A percentile compares a stretch with the other conserved stretches of the same genome.
phyloP scores from a whole-genome alignment of 2,329 filamentous ascomycete genomes.

The Dothistroma septosporum region DNA sequence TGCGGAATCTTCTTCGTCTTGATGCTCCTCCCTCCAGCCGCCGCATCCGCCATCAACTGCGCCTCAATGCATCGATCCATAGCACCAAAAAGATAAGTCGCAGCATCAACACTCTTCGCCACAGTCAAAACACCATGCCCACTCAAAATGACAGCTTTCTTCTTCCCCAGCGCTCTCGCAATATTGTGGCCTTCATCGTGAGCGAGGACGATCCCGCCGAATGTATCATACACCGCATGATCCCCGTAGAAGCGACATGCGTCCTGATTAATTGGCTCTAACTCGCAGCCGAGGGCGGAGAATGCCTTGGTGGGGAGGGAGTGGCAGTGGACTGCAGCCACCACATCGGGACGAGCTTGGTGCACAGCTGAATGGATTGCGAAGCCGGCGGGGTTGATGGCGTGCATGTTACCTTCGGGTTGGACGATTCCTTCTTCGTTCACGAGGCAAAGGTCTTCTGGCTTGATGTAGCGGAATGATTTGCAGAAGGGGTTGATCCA shows the following conservation, averaged over 20 bases:
- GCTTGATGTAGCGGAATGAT: slow-evolving; percentile 39
- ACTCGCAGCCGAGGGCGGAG: slow-evolving; percentile 35
- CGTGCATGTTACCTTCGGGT: slow-evolving; percentile 35
- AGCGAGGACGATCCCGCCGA: slow-evolving; percentile 42
- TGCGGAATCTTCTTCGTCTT: slow-evolving; percentile 62
- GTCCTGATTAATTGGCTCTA: slow-evolving; percentile 43
- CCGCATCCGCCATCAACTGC: slow-evolving; percentile 51
- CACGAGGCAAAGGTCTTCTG: slow-evolving; percentile 41
- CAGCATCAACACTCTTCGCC: slow-evolving; percentile 33
- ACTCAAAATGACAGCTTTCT: slow-evolving; percentile 35
- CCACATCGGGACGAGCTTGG: slow-evolving; percentile 38
- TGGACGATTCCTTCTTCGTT: slow-evolving; percentile 40
- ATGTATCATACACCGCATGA: slow-evolving; percentile 37
- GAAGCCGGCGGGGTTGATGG: slow-evolving; percentile 42
- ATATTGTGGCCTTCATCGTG: slow-evolving; percentile 41
- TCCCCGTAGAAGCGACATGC: slow-evolving; percentile 37
- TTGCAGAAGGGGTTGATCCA: slow-evolving; percentile 40
- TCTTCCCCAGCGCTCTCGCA: slow-evolving; percentile 35
- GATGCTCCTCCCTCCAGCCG: slow-evolving; percentile 56
- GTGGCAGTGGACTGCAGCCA: slow-evolving; percentile 41
- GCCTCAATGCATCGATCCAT: slow-evolving; percentile 36
- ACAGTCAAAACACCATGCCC: slow-evolving; percentile 44
- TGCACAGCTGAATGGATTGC: slow-evolving; percentile 41
- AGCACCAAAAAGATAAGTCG: slow-evolving; percentile 33
- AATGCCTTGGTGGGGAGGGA: slow-evolving; percentile 39